A percentile compares a stretch with the other conserved stretches of the same genome.
These are phyloP conservation scores for Talaromyces atroroseus DNA, from an alignment of 2,329 filamentous ascomycete species.

Conservation along the genomic window DNA sequence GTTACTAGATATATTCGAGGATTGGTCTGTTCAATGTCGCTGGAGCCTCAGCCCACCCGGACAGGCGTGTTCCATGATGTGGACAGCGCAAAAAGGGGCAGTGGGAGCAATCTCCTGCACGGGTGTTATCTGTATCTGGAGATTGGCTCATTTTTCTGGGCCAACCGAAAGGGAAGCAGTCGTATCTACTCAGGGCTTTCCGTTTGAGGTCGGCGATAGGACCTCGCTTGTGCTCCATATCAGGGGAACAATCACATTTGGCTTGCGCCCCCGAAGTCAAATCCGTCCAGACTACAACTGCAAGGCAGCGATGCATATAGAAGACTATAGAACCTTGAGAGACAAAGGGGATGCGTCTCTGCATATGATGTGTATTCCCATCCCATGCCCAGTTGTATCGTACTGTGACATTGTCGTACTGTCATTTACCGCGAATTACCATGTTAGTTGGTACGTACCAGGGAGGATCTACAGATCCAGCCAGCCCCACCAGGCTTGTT, in stretches of 20 bases:
- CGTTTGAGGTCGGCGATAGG: not conserved
- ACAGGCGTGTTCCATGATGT: not conserved
- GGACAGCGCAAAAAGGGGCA: not conserved
- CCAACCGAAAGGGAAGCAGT: not conserved
- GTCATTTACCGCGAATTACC: not conserved
- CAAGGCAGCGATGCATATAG: not conserved
- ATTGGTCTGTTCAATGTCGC: not conserved
- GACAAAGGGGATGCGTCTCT: not conserved
- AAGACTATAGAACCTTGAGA: not conserved
- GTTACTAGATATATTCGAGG: constrained; percentile 6
- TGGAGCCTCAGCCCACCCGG: not conserved
- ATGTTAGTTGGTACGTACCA: not conserved
- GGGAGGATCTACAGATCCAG: not conserved
- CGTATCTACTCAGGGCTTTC: not conserved
- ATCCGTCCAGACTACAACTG: not conserved
- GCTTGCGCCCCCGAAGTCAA: no score
- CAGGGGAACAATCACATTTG: constrained; percentile 5
- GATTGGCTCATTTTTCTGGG: not conserved
- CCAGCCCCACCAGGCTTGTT: not conserved
- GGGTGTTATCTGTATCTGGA: not conserved
- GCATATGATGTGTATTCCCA: not conserved
- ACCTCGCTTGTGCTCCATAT: not conserved
- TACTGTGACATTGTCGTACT: not conserved
- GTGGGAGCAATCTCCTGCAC: constrained; percentile 1
- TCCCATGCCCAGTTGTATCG: not conserved